Evolutionary conservation across 148 eudicot genomes (phyloP).

Genomic region (Drosera capensis): DNA sequence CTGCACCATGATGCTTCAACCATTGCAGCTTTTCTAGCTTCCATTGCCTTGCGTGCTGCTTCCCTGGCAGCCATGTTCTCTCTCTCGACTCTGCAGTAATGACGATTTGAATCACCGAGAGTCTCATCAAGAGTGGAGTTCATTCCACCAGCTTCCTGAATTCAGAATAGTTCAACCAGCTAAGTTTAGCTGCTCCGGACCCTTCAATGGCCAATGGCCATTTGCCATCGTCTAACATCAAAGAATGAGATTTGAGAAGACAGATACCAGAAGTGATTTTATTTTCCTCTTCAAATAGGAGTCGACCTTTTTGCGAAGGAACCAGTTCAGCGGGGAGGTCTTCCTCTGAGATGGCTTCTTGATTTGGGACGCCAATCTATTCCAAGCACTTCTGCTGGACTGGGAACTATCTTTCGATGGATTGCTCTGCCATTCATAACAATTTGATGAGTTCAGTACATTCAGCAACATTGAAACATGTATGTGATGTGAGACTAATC

Average conservation of each 20-base stretch:
- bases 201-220: too few species aligned
- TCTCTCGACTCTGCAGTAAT: conserved; percentile 61
- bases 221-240: too few species aligned
- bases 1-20: conserved; percentile 98
- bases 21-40: conserved; percentile 88
- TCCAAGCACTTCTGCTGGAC: conserved; percentile 27
- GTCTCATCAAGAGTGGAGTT: conserved; percentile 83
- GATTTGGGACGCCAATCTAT: conserved; percentile 50
- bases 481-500: too few species aligned
- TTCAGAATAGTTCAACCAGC: not conserved
- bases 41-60: conserved; percentile 73
- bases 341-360: conserved; percentile 70
- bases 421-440: conserved; percentile 35
- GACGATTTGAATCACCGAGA: conserved; percentile 78
- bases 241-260: too few species aligned
- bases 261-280: conserved; percentile 61
- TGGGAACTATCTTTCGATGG: conserved; percentile 46
- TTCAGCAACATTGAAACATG: too few species aligned
- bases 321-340: conserved; percentile 80
- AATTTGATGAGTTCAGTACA: too few species aligned
- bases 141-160: conserved; percentile 89
- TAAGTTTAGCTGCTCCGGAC: too few species aligned
- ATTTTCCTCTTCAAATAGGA: conserved; percentile 77
- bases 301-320: conserved; percentile 74
- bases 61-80: conserved; percentile 80